Base-by-base conservation (phyloP, 2,329 filamentous ascomycete genomes). In the Fragosphaeria purpurea region DNA sequence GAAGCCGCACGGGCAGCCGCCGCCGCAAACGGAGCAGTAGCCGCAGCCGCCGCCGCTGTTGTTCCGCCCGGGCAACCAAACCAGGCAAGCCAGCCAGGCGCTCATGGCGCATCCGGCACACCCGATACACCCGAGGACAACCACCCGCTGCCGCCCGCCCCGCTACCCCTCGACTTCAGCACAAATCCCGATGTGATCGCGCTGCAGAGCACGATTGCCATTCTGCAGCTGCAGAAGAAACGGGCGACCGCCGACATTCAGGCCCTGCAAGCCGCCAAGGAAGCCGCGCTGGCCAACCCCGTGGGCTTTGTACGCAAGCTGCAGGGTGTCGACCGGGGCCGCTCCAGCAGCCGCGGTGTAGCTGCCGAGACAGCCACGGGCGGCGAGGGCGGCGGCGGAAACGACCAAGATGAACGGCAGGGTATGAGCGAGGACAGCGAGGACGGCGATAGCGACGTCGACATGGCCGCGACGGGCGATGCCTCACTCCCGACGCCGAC, bases 161-260 rank as follows among this genome's bases (percentile, higher is more conserved):
- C 74, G 0, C 66, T 71, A 40, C 71, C 78, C 43, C 71, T 84
- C 52, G 72, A 76, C 58, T 80, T 83, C 54, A 73, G 77, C 56
- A 66, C 69, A 50, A 95, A 95, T 62, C 83, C 88, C 7, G 91
- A 97, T 70, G 88, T 85, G 31, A 84, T 96, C 53, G 91, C 91
- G 5, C 75, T 96, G 53, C 83, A 85, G 57, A 87, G 86, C 32
- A 87, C 90, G 44, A 88, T 96, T 53, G 85, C 87, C 7, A 82
- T 95, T 47, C 73, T 97, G 44, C 88, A 95, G 68, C 75, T 95
- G 57, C 91, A 97, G 70, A 83, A 83, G 56, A 81, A 83, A 61
- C 86, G 85, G 63, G 88, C 88, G 41, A 72, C 82, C 46, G 77
- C 79, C 44, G 90, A 96, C 67, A 82, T 96, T 47, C 76, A 79